phyloP scores from a whole-genome alignment of 345 rosid genomes.

The Streptanthus diversifolius region DNA sequence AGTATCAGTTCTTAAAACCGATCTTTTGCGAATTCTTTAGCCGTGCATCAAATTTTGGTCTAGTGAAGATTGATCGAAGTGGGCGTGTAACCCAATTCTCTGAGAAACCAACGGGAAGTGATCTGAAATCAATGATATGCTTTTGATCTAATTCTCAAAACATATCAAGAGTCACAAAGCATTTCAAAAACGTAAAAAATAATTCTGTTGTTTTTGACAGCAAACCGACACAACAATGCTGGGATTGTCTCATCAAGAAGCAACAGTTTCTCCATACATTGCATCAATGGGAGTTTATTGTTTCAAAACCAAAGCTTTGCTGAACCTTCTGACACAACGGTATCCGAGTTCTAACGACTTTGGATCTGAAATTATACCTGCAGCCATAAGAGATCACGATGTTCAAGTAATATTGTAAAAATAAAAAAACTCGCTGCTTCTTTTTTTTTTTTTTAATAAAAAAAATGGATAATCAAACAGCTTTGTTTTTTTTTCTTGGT shows the following conservation, averaged over 20 bases:
- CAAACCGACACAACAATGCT: constrained; percentile 58
- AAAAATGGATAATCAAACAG: not conserved
- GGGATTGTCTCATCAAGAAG: constrained; percentile 61
- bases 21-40: constrained; percentile 35
- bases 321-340: constrained; percentile 58
- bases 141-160: not conserved
- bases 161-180: not conserved
- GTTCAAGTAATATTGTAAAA: constrained; percentile 52
- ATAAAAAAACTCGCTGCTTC: not conserved
- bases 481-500: not conserved
- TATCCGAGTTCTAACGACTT: constrained; percentile 78
- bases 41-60: constrained; percentile 73
- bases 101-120: constrained; percentile 70
- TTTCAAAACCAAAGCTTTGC: constrained; percentile 68
- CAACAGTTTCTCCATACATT: constrained; percentile 53
- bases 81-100: constrained; percentile 58
- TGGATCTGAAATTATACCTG: constrained; percentile 81
- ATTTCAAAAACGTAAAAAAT: not conserved
- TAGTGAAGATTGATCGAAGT: constrained; percentile 67
- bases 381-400: constrained; percentile 54
- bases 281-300: constrained; percentile 91
- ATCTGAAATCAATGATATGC: constrained; percentile 68
- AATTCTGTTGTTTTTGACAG: constrained; percentile 38
- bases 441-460: not conserved
- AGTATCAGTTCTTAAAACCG: not conserved